Percentiles rank a stretch among this genome's conserved stretches.
Conservation (phyloP, 352 stramenopile genomes). For the Phytophthora constricta region DNA sequence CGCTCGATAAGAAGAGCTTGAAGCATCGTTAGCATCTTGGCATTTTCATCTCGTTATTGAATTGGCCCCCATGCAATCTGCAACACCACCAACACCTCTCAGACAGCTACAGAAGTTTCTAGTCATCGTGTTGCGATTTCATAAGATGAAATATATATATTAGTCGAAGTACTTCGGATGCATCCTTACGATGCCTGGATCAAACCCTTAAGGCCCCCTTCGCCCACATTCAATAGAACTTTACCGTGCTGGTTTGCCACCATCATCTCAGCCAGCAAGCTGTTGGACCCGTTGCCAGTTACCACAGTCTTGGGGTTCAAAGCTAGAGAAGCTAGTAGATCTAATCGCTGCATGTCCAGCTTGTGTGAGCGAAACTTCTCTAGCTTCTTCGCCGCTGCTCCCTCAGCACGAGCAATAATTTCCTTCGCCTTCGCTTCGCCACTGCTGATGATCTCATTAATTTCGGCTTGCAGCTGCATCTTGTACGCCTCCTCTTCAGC, state of each 20-base stretch:
- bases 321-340: conserved; percentile 44
- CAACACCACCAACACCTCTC: neutral
- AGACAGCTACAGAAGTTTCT: neutral
- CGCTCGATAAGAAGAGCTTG: neutral
- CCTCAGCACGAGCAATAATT: conserved; percentile 49
- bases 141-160: neutral
- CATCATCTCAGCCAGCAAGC: conserved; percentile 53
- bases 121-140: neutral
- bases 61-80: neutral
- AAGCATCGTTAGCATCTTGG: neutral
- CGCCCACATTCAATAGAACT: conserved; percentile 47
- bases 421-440: conserved; percentile 45
- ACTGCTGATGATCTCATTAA: conserved; percentile 36
- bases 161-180: neutral
- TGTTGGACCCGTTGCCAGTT: conserved; percentile 50
- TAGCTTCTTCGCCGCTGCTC: conserved; percentile 46
- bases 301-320: conserved; percentile 52
- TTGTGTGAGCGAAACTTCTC: conserved; percentile 41
- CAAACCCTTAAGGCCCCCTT: conserved; percentile 29
- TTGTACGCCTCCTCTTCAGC: conserved; percentile 45
- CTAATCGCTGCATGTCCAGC: conserved; percentile 51
- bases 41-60: neutral
- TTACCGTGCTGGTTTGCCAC: conserved; percentile 54
- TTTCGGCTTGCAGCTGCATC: conserved; percentile 44
- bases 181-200: conserved; percentile 26